Conservation (phyloP, 2,329 filamentous ascomycete genomes). For the Ophioceras dolichostomum region DNA sequence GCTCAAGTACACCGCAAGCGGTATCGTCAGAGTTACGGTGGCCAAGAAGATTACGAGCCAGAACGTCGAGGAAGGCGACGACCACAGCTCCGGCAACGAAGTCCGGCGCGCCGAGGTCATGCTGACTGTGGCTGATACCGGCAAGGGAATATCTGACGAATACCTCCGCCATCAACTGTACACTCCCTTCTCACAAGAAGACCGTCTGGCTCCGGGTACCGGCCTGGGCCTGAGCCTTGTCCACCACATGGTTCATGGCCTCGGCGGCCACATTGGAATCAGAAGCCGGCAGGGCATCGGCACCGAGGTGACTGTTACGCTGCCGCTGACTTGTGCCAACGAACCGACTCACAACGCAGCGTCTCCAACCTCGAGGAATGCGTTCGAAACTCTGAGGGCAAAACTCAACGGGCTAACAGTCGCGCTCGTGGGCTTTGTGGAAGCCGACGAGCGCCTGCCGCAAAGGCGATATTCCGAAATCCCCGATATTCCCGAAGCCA, state of each 20-base stretch:
- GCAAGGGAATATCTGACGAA: conserved; percentile 50
- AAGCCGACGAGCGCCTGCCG: too few relatives aligned
- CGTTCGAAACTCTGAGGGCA: background rate
- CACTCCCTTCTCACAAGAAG: conserved; percentile 53
- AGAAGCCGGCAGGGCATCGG: conserved; percentile 27
- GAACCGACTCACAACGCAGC: too few relatives aligned
- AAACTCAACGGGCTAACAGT: background rate
- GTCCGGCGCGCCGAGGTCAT: conserved; percentile 1
- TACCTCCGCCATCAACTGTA: conserved; percentile 49
- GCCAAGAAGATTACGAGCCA: too few relatives aligned
- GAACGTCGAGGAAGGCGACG: background rate
- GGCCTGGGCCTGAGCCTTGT: conserved; percentile 57
- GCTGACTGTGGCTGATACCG: conserved; percentile 48
- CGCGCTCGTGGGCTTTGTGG: background rate
- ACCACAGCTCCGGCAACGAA: background rate
- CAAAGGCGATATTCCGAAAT: too few relatives aligned
- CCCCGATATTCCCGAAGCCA: too few relatives aligned
- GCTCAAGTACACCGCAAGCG: conserved; percentile 33
- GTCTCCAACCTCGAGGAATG: too few relatives aligned
- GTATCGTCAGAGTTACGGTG: conserved; percentile 10
- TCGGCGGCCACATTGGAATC: conserved; percentile 48
- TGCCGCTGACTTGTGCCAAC: too few relatives aligned
- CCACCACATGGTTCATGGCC: conserved; percentile 40
- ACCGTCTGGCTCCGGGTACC: conserved; percentile 44
- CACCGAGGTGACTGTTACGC: conserved; percentile 7